A percentile compares a stretch with the other conserved stretches of the same genome.
These are phyloP conservation scores for Jimgerdemannia flammicorona DNA, from an alignment of 192 early-diverging fungal species.

Conservation along the genomic window DNA sequence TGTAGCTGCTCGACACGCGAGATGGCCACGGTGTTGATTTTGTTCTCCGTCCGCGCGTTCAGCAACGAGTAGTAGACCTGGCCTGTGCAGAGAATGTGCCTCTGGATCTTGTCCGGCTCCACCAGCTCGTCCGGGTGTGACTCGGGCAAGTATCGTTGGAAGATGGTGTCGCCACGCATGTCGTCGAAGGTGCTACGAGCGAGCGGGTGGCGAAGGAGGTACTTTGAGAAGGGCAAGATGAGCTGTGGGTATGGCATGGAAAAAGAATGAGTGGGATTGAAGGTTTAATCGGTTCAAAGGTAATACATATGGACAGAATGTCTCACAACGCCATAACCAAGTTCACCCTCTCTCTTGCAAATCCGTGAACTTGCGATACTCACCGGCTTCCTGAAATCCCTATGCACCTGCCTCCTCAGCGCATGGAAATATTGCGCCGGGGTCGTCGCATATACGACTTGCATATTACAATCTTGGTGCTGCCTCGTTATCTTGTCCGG, in stretches of 20 bases:
- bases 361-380: conserved; percentile 9
- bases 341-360: neutral
- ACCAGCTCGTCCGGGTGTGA: conserved; percentile 75
- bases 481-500: conserved; percentile 82
- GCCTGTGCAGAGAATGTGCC: conserved; percentile 92
- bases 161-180: conserved; percentile 75
- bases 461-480: conserved; percentile 99
- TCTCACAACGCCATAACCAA: neutral
- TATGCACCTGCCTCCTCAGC: conserved; percentile 91
- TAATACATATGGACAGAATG: neutral
- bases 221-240: conserved; percentile 77
- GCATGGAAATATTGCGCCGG: conserved; percentile 98
- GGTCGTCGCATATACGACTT: conserved; percentile 94
- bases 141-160: conserved; percentile 94
- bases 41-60: conserved; percentile 88
- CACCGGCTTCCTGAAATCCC: conserved; percentile 96
- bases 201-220: conserved; percentile 89
- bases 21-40: conserved; percentile 84
- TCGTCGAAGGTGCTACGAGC: conserved; percentile 82
- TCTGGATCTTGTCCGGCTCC: conserved; percentile 82
- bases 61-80: conserved; percentile 96
- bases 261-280: conserved; percentile 50
- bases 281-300: conserved; percentile 1
- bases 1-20: conserved; percentile 92
- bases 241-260: conserved; percentile 27